phyloP scores from a whole-genome alignment of 805 yeast genomes.

The Candida sithepensis region DNA sequence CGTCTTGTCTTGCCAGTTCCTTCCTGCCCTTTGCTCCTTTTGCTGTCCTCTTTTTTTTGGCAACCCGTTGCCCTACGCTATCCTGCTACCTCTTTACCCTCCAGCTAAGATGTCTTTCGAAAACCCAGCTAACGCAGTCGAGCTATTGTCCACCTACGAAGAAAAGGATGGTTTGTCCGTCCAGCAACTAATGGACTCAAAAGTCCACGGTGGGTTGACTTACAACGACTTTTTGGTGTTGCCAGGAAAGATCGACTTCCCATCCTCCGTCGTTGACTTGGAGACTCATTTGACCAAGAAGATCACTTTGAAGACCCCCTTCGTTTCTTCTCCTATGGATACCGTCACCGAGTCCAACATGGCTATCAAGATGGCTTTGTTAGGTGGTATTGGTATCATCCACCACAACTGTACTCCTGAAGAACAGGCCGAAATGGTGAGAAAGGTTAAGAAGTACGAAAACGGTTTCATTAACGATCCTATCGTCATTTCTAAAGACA shows the following conservation, averaged over 20 bases:
- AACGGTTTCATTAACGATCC: conserved; percentile 97
- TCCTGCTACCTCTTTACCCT: conserved; percentile 1
- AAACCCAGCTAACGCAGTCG: conserved; percentile 61
- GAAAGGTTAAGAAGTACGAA: conserved; percentile 93
- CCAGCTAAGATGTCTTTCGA: conserved; percentile 10
- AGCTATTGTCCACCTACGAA: conserved; percentile 60
- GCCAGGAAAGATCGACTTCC: conserved; percentile 92
- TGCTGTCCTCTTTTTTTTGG: conserved; percentile 16
- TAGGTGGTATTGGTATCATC: conserved; percentile 98
- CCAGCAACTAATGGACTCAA: conserved; percentile 83
- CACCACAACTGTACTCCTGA: conserved; percentile 97
- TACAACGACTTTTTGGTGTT: conserved; percentile 93
- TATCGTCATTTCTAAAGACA: conserved; percentile 71
- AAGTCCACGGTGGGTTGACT: conserved; percentile 90
- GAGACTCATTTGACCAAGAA: conserved; percentile 89
- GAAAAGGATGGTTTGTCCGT: conserved; percentile 83
- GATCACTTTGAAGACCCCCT: conserved; percentile 88
- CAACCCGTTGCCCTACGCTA: conserved; percentile 21
- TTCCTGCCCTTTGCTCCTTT: background rate
- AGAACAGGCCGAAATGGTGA: conserved; percentile 98
- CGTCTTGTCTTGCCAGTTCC: background rate
- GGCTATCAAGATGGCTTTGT: conserved; percentile 98
- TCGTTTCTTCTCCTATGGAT: conserved; percentile 98
- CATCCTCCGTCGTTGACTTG: conserved; percentile 71
- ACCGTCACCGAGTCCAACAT: conserved; percentile 95